phyloP scores from a whole-genome alignment of 2,329 filamentous ascomycete species.

The Sclerotinia sclerotiorum region DNA sequence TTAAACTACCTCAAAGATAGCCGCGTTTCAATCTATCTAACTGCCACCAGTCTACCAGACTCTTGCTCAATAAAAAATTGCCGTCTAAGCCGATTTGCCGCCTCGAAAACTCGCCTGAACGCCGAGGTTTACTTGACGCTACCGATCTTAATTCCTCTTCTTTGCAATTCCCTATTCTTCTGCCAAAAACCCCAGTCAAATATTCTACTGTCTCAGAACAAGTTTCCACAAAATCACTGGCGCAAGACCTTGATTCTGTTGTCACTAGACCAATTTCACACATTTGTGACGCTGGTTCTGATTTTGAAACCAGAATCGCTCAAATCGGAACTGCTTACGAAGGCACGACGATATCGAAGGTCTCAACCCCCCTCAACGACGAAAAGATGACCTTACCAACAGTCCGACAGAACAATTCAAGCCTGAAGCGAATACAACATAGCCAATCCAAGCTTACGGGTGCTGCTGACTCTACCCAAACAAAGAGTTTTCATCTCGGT shows the following conservation, averaged over 20 bases:
- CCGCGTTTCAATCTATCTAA: neutral
- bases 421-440: neutral
- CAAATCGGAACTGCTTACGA: neutral
- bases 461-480: too few species aligned
- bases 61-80: slow-evolving; percentile 12
- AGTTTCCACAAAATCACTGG: neutral
- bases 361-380: neutral
- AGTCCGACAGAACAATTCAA: neutral
- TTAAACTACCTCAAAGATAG: neutral
- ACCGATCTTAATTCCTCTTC: slow-evolving; percentile 13
- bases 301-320: slow-evolving; percentile 1
- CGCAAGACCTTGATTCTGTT: neutral
- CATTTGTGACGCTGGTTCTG: neutral
- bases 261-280: neutral
- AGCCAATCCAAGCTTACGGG: neutral
- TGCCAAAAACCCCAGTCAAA: neutral
- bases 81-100: slow-evolving; percentile 8
- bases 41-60: neutral
- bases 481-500: neutral
- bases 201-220: neutral
- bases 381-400: neutral
- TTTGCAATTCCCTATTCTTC: slow-evolving; percentile 4
- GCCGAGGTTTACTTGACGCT: slow-evolving; percentile 14
- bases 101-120: slow-evolving; percentile 3
- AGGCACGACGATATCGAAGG: neutral